Conservation (phyloP, 352 stramenopile species). For the Globisporangium sylvaticum region DNA sequence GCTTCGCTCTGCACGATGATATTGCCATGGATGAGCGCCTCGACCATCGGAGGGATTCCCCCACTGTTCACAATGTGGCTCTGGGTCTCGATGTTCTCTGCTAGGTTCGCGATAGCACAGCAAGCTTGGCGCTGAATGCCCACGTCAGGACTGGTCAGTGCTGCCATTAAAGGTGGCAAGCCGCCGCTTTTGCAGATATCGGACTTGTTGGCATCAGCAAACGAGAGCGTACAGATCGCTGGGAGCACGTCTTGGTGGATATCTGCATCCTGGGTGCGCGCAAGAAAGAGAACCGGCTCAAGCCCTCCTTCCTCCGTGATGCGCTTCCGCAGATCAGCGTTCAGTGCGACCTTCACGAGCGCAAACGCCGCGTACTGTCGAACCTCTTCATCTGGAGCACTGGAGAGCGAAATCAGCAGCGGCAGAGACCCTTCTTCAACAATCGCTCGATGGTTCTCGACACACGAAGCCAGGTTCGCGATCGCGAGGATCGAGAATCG, state of each 20-base stretch:
- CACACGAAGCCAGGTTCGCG: constrained; percentile 92
- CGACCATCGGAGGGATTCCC: constrained; percentile 83
- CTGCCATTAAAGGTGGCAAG: constrained; percentile 84
- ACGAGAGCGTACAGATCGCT: constrained; percentile 90
- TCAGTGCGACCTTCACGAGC: constrained; percentile 93
- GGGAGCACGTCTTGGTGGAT: constrained; percentile 91
- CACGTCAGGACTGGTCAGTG: constrained; percentile 63
- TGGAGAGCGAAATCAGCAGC: constrained; percentile 94
- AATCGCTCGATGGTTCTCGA: constrained; percentile 92
- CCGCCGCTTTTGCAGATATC: constrained; percentile 94
- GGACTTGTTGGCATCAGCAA: constrained; percentile 91
- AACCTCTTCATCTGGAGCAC: constrained; percentile 91
- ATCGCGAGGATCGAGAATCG: constrained; percentile 91
- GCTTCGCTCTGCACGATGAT: constrained; percentile 91
- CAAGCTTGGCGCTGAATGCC: constrained; percentile 90
- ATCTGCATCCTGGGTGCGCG: constrained; percentile 87
- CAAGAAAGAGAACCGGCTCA: constrained; percentile 95
- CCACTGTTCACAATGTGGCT: constrained; percentile 85
- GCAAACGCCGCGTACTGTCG: constrained; percentile 95
- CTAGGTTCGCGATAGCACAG: constrained; percentile 94
- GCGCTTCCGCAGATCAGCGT: constrained; percentile 91
- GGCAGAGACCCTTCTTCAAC: constrained; percentile 92
- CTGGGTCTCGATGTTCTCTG: constrained; percentile 93
- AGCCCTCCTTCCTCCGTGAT: constrained; percentile 95
- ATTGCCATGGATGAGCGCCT: constrained; percentile 68